A percentile compares a stretch with the other conserved stretches of the same genome.
These are phyloP conservation scores for Oryza glumipatula DNA, from an alignment of 176 grass and related monocot genomes.

Conservation along the genomic window DNA sequence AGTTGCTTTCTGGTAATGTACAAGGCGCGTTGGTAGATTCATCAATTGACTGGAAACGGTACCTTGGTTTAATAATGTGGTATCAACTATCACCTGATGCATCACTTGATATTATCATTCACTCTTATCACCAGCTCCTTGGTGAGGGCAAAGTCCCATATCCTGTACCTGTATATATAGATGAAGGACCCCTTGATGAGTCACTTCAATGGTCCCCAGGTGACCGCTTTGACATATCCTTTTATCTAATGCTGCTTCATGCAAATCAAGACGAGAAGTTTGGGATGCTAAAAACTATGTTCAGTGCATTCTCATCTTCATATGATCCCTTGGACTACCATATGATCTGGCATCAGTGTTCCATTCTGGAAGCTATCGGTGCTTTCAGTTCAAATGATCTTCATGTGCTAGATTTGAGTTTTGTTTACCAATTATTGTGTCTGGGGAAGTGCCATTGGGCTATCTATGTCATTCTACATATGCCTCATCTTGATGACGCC, in stretches of 20 bases:
- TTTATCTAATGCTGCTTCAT: conserved; percentile 98
- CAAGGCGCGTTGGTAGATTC: conserved; percentile 66
- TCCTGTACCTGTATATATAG: conserved; percentile 89
- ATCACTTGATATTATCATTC: conserved; percentile 64
- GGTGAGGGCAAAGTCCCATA: conserved; percentile 79
- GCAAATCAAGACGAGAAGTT: conserved; percentile 63
- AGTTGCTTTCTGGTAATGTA: conserved; percentile 82
- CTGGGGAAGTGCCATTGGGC: conserved; percentile 88
- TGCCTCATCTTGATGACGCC: conserved; percentile 64
- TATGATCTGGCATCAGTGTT: conserved; percentile 95
- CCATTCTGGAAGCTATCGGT: conserved; percentile 89
- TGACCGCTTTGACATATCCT: conserved; percentile 79
- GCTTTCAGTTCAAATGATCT: conserved; percentile 75
- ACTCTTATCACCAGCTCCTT: conserved; percentile 73
- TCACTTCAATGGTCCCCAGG: conserved; percentile 60
- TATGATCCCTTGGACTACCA: conserved; percentile 91
- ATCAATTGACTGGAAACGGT: conserved; percentile 90
- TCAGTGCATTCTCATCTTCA: conserved; percentile 88
- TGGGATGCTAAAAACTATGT: conserved; percentile 75
- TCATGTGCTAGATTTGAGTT: conserved; percentile 86
- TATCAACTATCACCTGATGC: conserved; percentile 80
- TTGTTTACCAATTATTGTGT: conserved; percentile 83
- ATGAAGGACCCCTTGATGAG: conserved; percentile 87
- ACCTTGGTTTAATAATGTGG: conserved; percentile 90
- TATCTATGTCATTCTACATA: conserved; percentile 89